Evolutionary conservation across 495 filamentous ascomycete species (phyloP).

Genomic region (Podospora australis): DNA sequence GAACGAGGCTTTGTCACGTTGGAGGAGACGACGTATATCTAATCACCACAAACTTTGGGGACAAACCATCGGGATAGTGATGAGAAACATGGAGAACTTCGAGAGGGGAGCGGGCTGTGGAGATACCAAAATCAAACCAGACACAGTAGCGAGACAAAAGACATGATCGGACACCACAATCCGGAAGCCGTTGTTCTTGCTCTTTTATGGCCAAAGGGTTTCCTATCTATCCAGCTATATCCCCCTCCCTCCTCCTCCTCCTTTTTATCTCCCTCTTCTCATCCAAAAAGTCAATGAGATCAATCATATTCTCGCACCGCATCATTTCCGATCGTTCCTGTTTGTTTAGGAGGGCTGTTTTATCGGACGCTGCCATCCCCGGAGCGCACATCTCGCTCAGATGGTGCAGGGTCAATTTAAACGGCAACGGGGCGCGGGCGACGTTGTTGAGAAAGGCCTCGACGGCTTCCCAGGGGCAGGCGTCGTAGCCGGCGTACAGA

Average conservation of each 20-base stretch:
- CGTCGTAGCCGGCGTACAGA: slow-evolving; percentile 48
- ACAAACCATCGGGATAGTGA: too few species aligned
- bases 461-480: slow-evolving; percentile 55
- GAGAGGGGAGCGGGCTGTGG: too few species aligned
- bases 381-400: slow-evolving; percentile 55
- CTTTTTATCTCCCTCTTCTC: slow-evolving; percentile 34
- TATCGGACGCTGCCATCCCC: slow-evolving; percentile 37
- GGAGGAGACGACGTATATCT: too few species aligned
- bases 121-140: too few species aligned
- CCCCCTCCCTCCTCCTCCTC: slow-evolving; percentile 17
- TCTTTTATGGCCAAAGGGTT: too few species aligned
- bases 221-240: background rate
- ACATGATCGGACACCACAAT: too few species aligned
- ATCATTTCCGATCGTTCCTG: slow-evolving; percentile 47
- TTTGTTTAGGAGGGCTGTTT: slow-evolving; percentile 42
- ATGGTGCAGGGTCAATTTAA: slow-evolving; percentile 56
- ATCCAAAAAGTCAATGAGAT: slow-evolving; percentile 57
- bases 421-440: slow-evolving; percentile 48
- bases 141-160: too few species aligned
- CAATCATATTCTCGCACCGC: slow-evolving; percentile 45
- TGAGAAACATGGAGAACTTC: too few species aligned
- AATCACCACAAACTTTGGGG: too few species aligned
- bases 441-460: slow-evolving; percentile 50
- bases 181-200: too few species aligned
- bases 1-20: too few species aligned